Conservation (phyloP, 2,329 filamentous ascomycete species). For the Lanzia echinophila region DNA sequence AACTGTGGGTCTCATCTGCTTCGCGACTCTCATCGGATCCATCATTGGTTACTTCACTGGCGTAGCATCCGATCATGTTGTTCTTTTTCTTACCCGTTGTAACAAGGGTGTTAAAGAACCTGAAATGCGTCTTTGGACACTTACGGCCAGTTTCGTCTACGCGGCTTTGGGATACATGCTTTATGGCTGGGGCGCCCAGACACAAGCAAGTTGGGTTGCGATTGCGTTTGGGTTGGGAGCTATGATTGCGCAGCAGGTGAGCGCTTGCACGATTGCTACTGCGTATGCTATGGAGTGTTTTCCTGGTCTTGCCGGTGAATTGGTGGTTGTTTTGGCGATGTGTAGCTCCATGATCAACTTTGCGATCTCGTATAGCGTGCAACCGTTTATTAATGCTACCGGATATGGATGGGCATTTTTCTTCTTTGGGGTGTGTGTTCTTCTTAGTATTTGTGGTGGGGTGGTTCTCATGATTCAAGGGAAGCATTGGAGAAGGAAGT, state of each 20-base stretch:
- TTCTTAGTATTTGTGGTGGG: not conserved
- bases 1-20: constrained; percentile 24
- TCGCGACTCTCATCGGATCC: constrained; percentile 31
- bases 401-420: constrained; percentile 29
- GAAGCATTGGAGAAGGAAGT: not conserved
- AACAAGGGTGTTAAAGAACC: constrained; percentile 34
- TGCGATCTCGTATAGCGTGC: constrained; percentile 34
- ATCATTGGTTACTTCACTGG: constrained; percentile 33
- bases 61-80: constrained; percentile 29
- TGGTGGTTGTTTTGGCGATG: constrained; percentile 34
- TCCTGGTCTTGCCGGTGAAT: constrained; percentile 31
- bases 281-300: constrained; percentile 36
- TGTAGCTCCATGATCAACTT: constrained; percentile 29
- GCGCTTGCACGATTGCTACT: constrained; percentile 34
- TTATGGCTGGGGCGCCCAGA: constrained; percentile 35
- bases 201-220: constrained; percentile 27
- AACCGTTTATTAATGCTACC: constrained; percentile 34
- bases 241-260: constrained; percentile 37
- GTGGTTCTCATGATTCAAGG: not conserved
- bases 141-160: constrained; percentile 30
- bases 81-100: constrained; percentile 30
- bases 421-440: constrained; percentile 33
- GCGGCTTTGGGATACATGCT: constrained; percentile 32
- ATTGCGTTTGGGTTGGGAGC: constrained; percentile 33
- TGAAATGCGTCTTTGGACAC: constrained; percentile 35